Evolutionary conservation across 306 rosid genomes (phyloP), one percentile per base, ranked within the genome.

Genomic region (Canavalia ensiformis): DNA sequence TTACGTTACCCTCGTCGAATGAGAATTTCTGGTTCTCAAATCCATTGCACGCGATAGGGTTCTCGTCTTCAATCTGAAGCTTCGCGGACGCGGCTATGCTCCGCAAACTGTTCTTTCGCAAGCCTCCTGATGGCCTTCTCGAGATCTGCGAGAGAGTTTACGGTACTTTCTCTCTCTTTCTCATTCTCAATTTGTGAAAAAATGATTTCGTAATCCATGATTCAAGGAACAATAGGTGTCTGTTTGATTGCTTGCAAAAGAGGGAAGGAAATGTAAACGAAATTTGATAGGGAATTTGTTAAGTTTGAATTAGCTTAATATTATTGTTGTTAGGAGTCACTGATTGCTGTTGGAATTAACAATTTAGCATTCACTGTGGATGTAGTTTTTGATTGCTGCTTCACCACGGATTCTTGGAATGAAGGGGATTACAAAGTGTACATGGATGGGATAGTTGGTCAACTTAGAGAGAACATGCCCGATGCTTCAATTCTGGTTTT

Each of bases 71-170:
- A 84, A 50, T 75, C 81, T 44, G 78, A 75, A 84, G 84, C 82
- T 68, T 76, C 73, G 65, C 78, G 37, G 88, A 88, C 46, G 86
- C 88, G 92, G 92, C 97, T 57, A 71, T 91, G 91, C 82, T 92
- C 52, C 97, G 99, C 55, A 92, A 87, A 86, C 87, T 92, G 90
- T 95, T 92, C 90, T 95, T 86, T 62, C 89, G 99, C 47, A 95
- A 92, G 70, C 97, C 99, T 0, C 97, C 97, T 8, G 99, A 95
- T 68, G 99, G 97, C 7, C 88, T 95, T 12, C 90, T 95, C 82
- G 99, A 95, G 94, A 89, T 92, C 83, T 89, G 90, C 49, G 99
- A 92, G 68, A 75, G 97, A 82, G 97, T 95, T 76, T 93, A 92
- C 72, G 97, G 99, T 95, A 83, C 84, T 65, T 71, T 84, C 63